Conservation (phyloP, 2,329 filamentous ascomycete species). For the Parascedosporium putredinis region DNA sequence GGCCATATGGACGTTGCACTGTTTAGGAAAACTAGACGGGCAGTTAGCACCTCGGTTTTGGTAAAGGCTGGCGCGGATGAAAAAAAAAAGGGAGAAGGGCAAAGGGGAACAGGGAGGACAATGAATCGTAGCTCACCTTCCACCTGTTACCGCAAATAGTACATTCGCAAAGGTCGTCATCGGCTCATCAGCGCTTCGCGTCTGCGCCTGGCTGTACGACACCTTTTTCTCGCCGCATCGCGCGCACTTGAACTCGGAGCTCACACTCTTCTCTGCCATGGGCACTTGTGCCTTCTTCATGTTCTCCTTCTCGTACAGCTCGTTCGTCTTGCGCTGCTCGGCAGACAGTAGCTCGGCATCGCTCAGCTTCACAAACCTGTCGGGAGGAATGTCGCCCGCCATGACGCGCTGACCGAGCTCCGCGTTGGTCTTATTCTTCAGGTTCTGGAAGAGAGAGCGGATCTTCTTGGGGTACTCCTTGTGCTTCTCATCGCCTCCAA, state of each 20-base stretch:
- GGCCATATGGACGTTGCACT: neutral
- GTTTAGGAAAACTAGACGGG: slow-evolving; percentile 10
- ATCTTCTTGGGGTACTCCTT: slow-evolving; percentile 78
- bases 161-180: slow-evolving; percentile 70
- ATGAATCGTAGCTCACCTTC: slow-evolving; percentile 44
- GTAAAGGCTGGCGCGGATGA: too few relatives aligned
- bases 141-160: slow-evolving; percentile 59
- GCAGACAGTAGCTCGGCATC: slow-evolving; percentile 86
- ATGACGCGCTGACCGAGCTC: slow-evolving; percentile 68
- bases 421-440: slow-evolving; percentile 84
- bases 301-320: slow-evolving; percentile 76
- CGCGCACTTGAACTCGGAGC: slow-evolving; percentile 75
- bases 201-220: slow-evolving; percentile 93
- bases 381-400: slow-evolving; percentile 58
- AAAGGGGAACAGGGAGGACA: neutral
- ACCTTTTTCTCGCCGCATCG: slow-evolving; percentile 92
- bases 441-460: slow-evolving; percentile 83
- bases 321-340: slow-evolving; percentile 66
- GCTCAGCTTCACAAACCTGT: slow-evolving; percentile 74
- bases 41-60: neutral
- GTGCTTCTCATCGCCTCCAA: slow-evolving; percentile 51
- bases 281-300: slow-evolving; percentile 96
- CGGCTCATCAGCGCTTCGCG: slow-evolving; percentile 87
- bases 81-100: neutral
- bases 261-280: slow-evolving; percentile 83